Percentiles rank a stretch among this genome's conserved stretches.
Evolutionary conservation across 441 rosid species (phyloP).

Genomic region (Populus trichocarpa): DNA sequence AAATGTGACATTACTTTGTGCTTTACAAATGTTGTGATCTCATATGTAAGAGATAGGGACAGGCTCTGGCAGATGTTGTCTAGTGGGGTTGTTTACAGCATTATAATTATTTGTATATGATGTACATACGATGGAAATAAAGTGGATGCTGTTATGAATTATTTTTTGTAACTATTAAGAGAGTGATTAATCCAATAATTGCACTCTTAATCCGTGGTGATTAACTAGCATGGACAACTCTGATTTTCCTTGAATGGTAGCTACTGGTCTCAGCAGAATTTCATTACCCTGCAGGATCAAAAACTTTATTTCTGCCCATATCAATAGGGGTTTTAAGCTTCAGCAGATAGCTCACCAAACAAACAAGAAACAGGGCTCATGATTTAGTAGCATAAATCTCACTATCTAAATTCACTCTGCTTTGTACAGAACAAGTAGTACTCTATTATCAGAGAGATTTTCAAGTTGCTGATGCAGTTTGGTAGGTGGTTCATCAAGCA

Average conservation of each 20-base stretch:
- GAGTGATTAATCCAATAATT: not conserved
- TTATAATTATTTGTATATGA: not conserved
- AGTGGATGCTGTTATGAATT: not conserved
- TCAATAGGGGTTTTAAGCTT: not conserved
- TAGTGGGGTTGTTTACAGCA: not conserved
- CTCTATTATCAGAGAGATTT: not conserved
- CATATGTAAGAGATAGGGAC: conserved; percentile 17
- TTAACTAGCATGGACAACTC: not conserved
- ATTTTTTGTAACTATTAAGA: not conserved
- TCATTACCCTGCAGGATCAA: not conserved
- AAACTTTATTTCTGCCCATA: not conserved
- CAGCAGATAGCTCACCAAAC: not conserved
- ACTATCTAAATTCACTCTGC: not conserved
- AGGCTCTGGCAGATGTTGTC: not conserved
- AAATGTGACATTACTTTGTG: conserved; percentile 21
- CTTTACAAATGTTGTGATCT: conserved; percentile 25
- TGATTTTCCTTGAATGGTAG: not conserved
- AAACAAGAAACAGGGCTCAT: not conserved
- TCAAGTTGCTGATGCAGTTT: not conserved
- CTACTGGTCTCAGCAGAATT: not conserved
- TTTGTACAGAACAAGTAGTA: not conserved
- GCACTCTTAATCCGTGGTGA: not conserved
- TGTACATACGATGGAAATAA: not conserved
- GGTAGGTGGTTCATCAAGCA: not conserved
- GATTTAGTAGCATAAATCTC: not conserved